Conservation (phyloP, 2,329 filamentous ascomycete genomes). For the Xylariaceae sp. region DNA sequence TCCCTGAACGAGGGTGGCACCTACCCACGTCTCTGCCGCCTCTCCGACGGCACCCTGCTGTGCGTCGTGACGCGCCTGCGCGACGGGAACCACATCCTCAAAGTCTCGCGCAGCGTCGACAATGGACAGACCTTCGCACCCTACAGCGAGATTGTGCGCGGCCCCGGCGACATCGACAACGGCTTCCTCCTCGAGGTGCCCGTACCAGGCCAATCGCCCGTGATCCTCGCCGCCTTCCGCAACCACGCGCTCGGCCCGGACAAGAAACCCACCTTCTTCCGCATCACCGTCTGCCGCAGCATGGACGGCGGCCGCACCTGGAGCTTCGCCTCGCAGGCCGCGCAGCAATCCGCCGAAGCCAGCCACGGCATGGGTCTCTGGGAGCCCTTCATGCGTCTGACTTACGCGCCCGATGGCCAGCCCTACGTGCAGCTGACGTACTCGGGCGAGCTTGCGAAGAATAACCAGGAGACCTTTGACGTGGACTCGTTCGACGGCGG, state of each 20-base stretch:
- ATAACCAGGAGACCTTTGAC: conserved; percentile 47
- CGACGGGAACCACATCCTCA: conserved; percentile 35
- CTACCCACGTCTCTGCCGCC: conserved; percentile 42
- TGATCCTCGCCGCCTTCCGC: conserved; percentile 41
- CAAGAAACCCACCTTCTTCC: conserved; percentile 37
- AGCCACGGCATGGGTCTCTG: conserved; percentile 42
- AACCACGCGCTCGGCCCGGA: conserved; percentile 38
- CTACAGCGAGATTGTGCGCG: conserved; percentile 40
- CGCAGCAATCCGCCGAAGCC: conserved; percentile 37
- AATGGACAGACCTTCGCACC: conserved; percentile 37
- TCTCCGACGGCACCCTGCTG: conserved; percentile 42
- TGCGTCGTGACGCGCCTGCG: conserved; percentile 40
- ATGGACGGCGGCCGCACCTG: conserved; percentile 40
- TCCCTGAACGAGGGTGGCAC: conserved; percentile 38
- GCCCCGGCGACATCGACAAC: conserved; percentile 42
- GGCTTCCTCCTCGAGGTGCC: conserved; percentile 41
- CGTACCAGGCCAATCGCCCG: conserved; percentile 14
- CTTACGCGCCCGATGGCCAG: conserved; percentile 22
- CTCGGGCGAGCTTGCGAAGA: conserved; percentile 41
- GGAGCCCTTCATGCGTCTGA: conserved; percentile 46
- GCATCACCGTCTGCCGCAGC: conserved; percentile 46
- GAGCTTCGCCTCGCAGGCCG: conserved; percentile 41
- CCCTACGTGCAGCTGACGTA: conserved; percentile 41
- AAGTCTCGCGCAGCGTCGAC: conserved; percentile 41
- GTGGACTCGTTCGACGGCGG: conserved; percentile 41